Evolutionary conservation across 2,329 filamentous ascomycete genomes (phyloP).

Genomic region (Neopestalotiopsis clavispora): DNA sequence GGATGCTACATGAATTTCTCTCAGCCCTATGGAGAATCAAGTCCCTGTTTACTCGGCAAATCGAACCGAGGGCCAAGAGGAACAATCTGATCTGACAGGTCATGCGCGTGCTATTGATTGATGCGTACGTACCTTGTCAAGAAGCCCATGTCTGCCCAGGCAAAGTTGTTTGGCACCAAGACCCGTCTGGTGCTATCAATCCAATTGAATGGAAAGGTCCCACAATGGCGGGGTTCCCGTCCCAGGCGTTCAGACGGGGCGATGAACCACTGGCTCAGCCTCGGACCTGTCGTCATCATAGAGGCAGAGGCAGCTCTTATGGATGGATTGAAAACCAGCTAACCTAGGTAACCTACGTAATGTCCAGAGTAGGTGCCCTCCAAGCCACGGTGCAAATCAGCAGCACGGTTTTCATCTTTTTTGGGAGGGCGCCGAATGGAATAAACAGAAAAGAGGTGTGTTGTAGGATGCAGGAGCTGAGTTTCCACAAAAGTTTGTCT

Average conservation of each 20-base stretch:
- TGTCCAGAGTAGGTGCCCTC: neutral
- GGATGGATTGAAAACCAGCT: too few species aligned
- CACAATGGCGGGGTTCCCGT: neutral
- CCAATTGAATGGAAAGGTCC: neutral
- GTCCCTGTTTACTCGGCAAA: too few species aligned
- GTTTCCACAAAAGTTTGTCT: neutral
- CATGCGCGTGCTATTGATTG: neutral
- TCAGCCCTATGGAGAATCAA: too few species aligned
- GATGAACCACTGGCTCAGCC: neutral
- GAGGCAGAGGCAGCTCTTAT: neutral
- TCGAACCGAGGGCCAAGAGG: too few species aligned
- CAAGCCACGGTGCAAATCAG: neutral
- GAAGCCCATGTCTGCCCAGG: neutral
- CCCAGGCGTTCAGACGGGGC: neutral
- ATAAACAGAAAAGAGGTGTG: neutral
- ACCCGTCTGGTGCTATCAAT: neutral
- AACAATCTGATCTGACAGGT: too few species aligned
- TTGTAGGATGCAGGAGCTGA: too few species aligned
- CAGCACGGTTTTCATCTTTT: neutral
- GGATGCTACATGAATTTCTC: too few species aligned
- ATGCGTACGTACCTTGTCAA: too few species aligned
- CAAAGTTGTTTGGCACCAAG: neutral
- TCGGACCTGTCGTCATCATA: slow-evolving; percentile 1
- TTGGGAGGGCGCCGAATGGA: neutral
- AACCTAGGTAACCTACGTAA: too few species aligned